Base-by-base conservation (phyloP, 306 rosid genomes). In the Trifolium fragiferum region DNA sequence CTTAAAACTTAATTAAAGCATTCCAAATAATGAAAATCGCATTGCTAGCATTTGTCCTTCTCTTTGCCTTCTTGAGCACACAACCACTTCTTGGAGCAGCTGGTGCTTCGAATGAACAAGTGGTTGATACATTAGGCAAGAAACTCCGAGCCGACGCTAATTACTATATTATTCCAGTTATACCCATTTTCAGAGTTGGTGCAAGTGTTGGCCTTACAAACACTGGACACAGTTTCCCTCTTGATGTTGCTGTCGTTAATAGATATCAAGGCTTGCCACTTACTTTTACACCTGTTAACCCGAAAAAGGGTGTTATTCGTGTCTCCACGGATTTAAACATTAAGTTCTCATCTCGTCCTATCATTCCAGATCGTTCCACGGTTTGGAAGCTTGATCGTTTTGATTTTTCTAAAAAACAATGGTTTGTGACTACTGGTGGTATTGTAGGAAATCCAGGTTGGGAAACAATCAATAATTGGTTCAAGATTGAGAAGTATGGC, bases 271-370 rank as follows among this genome's bases (percentile, higher is more conserved):
- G 86, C 18, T 35, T 76, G 3, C 78, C 89, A 1, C 6, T 86
- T 44, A 16, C 35, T 7, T 79, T 89, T 7, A 40, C 73, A 5
- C 89, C 90, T 0, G 27, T 72, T 27, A 51, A 82, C 1, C 3
- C 25, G 0, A 86, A 30, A 44, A 74, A 86, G 30, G 80, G 85
- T 0, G 80, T 80, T 8, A 70, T 86, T 50, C 78, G 60, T 0
- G 58, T 70, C 0, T 70, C 83, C 5, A 82, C 87, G 2, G 90
- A 86, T 75, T 70, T 78, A 10, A 89, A 86, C 85, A 68, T 89
- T 21, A 64, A 23, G 16, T 86, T 83, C 75, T 51, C 83, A 2
- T 62, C 75, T 0, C 8, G 1, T 1, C 44, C 60, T 0, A 65
- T 8, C 35, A 82, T 87, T 64, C 38, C 20, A 1, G 75, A n/a